Conservation (phyloP, 345 rosid genomes). For the Aegle marmelos region DNA sequence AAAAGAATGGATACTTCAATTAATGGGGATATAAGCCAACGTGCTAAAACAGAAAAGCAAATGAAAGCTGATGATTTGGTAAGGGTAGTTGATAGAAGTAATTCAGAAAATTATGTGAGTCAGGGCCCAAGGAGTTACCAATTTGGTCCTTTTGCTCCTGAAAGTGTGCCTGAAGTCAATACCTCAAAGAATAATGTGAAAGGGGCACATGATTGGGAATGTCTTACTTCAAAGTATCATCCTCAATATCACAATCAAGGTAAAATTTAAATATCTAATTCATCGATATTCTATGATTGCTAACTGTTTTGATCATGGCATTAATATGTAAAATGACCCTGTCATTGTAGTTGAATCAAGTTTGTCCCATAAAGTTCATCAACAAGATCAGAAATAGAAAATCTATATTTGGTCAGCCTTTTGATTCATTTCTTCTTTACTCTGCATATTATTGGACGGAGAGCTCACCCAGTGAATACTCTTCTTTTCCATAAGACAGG, state of each 20-base stretch:
- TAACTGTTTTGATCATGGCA: background rate
- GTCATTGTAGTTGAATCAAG: background rate
- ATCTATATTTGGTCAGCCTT: background rate
- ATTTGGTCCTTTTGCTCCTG: slow-evolving; percentile 85
- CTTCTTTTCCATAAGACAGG: background rate
- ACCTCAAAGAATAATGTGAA: slow-evolving; percentile 26
- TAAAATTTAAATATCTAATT: slow-evolving; percentile 12
- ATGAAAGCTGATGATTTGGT: slow-evolving; percentile 33
- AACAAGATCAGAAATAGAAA: no score
- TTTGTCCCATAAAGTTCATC: background rate
- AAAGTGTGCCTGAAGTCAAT: slow-evolving; percentile 18
- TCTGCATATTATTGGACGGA: background rate
- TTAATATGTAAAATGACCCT: background rate
- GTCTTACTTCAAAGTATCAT: slow-evolving; percentile 49
- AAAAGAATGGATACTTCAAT: slow-evolving; percentile 34
- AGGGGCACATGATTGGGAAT: slow-evolving; percentile 51
- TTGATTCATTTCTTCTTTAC: background rate
- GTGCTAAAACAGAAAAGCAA: slow-evolving; percentile 32
- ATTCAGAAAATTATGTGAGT: slow-evolving; percentile 27
- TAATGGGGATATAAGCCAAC: slow-evolving; percentile 25
- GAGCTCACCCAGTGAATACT: background rate
- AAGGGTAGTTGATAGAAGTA: slow-evolving; percentile 24
- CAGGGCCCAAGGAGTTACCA: slow-evolving; percentile 43
- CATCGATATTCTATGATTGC: background rate
- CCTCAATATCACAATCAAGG: slow-evolving; percentile 86